These are phyloP conservation scores for Coemansia sp. DNA, from an alignment of 192 early-diverging fungal species.

Conservation along the genomic window DNA sequence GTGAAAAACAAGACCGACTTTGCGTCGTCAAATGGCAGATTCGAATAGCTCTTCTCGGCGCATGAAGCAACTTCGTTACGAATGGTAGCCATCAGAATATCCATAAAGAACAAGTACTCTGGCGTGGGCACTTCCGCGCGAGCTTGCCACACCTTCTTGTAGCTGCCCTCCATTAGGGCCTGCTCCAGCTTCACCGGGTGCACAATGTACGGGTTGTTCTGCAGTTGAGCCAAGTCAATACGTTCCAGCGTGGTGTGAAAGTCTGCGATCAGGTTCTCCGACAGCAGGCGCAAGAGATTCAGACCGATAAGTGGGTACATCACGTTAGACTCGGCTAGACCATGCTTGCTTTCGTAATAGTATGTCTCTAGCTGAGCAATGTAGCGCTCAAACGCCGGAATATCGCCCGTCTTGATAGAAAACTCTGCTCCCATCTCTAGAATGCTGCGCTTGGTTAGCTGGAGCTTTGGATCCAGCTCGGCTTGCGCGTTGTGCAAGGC, in stretches of 20 bases:
- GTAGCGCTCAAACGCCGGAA: conserved; percentile 94
- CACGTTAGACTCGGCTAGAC: conserved; percentile 74
- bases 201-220: conserved; percentile 81
- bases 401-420: conserved; percentile 84
- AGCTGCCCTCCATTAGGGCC: conserved; percentile 96
- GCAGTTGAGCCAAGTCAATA: conserved; percentile 81
- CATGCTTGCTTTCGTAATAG: conserved; percentile 69
- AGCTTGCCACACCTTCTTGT: conserved; percentile 96
- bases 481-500: conserved; percentile 35
- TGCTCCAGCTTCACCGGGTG: conserved; percentile 95
- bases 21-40: conserved; percentile 85
- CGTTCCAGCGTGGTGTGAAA: conserved; percentile 97
- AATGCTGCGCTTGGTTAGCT: conserved; percentile 51
- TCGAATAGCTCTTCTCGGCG: conserved; percentile 91
- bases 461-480: conserved; percentile 33
- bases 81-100: conserved; percentile 93
- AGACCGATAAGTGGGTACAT: conserved; percentile 91
- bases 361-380: conserved; percentile 89
- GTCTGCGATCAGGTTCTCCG: conserved; percentile 95
- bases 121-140: conserved; percentile 85
- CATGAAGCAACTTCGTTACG: conserved; percentile 96
- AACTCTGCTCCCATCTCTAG: conserved; percentile 90
- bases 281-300: conserved; percentile 89
- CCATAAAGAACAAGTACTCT: conserved; percentile 93
- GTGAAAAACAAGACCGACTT: conserved; percentile 92